Conservation (phyloP, 805 yeast genomes). For the Schwanniomyces polymorphus region DNA sequence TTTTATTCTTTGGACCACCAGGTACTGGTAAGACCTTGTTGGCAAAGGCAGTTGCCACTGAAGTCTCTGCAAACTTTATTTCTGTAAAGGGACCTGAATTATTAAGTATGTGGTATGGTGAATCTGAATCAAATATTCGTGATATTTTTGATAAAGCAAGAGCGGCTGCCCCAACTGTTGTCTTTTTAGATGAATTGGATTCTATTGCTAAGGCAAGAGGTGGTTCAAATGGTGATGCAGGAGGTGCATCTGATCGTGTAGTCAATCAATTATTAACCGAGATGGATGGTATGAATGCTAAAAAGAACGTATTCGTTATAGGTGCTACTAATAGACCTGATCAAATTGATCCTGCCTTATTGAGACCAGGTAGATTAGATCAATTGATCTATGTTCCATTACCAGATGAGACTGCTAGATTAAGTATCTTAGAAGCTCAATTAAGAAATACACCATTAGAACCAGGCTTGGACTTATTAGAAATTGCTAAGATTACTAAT, state of each 20-base stretch:
- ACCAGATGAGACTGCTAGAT: constrained; percentile 94
- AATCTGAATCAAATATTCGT: constrained; percentile 94
- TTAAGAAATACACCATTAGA: constrained; percentile 97
- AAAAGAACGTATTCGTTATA: constrained; percentile 96
- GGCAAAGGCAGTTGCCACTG: constrained; percentile 99
- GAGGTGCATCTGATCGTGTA: constrained; percentile 95
- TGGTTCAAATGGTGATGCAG: constrained; percentile 86
- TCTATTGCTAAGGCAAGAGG: constrained; percentile 98
- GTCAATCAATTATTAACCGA: constrained; percentile 94
- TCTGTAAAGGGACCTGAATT: constrained; percentile 97
- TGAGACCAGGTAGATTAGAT: constrained; percentile 99
- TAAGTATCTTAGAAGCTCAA: constrained; percentile 92
- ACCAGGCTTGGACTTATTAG: constrained; percentile 87
- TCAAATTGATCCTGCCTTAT: constrained; percentile 96
- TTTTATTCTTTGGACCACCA: constrained; percentile 98
- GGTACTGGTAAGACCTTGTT: constrained; percentile 99
- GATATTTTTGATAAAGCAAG: constrained; percentile 98
- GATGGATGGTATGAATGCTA: constrained; percentile 99
- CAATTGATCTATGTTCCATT: constrained; percentile 98
- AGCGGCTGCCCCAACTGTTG: constrained; percentile 99
- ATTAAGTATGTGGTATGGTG: constrained; percentile 99
- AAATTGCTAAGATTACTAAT: constrained; percentile 90
- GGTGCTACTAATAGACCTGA: constrained; percentile 99
- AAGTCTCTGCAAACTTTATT: constrained; percentile 96
- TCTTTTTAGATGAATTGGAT: constrained; percentile 96